These are phyloP conservation scores for Hydrangea macrophylla DNA, from an alignment of 148 eudicot genomes.

Conservation along the genomic window DNA sequence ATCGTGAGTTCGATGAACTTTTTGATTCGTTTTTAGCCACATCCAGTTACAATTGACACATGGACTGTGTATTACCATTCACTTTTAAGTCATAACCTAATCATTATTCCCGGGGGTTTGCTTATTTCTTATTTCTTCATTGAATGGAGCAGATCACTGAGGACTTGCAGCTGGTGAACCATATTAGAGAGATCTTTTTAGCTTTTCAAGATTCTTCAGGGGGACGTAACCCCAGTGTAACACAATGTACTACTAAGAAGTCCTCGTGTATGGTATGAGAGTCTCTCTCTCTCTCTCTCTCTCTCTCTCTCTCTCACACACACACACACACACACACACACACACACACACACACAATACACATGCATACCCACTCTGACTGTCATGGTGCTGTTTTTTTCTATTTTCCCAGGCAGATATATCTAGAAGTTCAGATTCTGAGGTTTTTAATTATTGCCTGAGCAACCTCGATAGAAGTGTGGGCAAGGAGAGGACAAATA, in stretches of 20 bases:
- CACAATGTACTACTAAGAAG: conserved; percentile 26
- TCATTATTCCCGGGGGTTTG: neutral
- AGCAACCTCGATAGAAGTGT: conserved; percentile 25
- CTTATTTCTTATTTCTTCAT: conserved; percentile 4
- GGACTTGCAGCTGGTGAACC: conserved; percentile 57
- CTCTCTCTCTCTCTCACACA: conserved; percentile 6
- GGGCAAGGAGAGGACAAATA: conserved; percentile 23
- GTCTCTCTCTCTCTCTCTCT: conserved; percentile 26
- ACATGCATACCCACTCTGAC: too few relatives aligned
- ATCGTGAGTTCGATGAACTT: neutral
- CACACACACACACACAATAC: neutral
- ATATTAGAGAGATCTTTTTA: conserved; percentile 49
- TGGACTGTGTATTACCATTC: neutral
- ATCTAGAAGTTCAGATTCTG: conserved; percentile 32
- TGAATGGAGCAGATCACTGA: conserved; percentile 43
- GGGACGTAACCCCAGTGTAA: conserved; percentile 20
- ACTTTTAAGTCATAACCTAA: neutral
- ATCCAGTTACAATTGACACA: neutral
- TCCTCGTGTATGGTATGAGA: conserved; percentile 48
- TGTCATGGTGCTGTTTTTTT: conserved; percentile 17
- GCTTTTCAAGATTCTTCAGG: conserved; percentile 38
- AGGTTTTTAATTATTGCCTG: conserved; percentile 26
- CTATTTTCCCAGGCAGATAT: conserved; percentile 47
- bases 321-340: neutral
- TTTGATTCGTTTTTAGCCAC: neutral